Percentiles rank a stretch among this genome's conserved stretches.
phyloP scores from a whole-genome alignment of 2,329 filamentous ascomycete species.

The Paecilomyces formosus region DNA sequence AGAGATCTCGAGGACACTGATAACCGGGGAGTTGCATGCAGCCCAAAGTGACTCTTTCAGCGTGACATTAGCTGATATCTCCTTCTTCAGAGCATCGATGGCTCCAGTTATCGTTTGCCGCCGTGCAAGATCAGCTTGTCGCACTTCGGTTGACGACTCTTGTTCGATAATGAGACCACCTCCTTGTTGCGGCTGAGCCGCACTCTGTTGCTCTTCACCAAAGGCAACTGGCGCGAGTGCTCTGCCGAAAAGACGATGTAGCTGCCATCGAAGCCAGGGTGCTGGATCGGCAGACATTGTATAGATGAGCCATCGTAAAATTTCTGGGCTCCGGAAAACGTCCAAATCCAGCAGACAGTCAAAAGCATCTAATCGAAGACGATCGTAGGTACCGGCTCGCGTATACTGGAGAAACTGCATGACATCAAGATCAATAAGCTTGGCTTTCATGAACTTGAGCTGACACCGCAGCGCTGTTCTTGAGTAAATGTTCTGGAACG shows the following conservation, averaged over 20 bases:
- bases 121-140: constrained; percentile 48
- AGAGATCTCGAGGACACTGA: constrained; percentile 47
- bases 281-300: constrained; percentile 51
- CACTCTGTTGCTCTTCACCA: constrained; percentile 36
- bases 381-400: constrained; percentile 51
- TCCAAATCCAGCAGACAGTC: constrained; percentile 50
- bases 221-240: constrained; percentile 53
- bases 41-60: constrained; percentile 51
- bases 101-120: constrained; percentile 53
- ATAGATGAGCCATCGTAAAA: constrained; percentile 51
- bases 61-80: constrained; percentile 41
- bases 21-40: constrained; percentile 45
- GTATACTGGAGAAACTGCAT: constrained; percentile 57
- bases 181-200: constrained; percentile 24
- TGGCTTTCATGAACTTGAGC: constrained; percentile 46
- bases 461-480: constrained; percentile 55
- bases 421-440: constrained; percentile 45
- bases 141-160: constrained; percentile 43
- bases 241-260: constrained; percentile 47
- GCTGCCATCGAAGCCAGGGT: constrained; percentile 47
- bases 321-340: constrained; percentile 42
- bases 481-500: constrained; percentile 58
- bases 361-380: constrained; percentile 54
- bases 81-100: constrained; percentile 47
- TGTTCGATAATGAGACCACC: constrained; percentile 52